These are phyloP conservation scores for Globisporangium irregulare DNA, from an alignment of 352 stramenopile genomes.

Conservation along the genomic window DNA sequence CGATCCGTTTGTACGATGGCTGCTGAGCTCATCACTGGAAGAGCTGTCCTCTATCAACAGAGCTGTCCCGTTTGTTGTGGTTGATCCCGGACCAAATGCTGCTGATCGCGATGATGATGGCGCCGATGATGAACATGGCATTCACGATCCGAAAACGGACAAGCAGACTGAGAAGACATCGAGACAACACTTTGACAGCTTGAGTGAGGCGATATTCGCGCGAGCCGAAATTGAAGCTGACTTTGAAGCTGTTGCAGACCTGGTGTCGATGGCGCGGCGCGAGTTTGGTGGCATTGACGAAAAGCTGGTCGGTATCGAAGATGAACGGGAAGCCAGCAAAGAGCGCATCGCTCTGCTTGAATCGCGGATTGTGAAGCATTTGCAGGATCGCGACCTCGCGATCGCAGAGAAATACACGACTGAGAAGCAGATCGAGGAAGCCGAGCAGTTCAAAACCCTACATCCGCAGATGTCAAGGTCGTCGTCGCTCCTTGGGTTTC, in stretches of 20 bases:
- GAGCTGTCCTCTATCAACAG: constrained; percentile 37
- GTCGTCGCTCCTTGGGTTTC: constrained; percentile 22
- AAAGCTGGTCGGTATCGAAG: constrained; percentile 34
- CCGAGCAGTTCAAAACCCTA: constrained; percentile 49
- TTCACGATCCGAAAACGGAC: background rate
- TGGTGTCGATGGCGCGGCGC: constrained; percentile 42
- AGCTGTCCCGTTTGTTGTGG: constrained; percentile 21
- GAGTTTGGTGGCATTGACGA: constrained; percentile 45
- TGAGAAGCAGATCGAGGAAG: constrained; percentile 60
- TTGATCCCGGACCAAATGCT: background rate
- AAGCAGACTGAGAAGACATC: constrained; percentile 9
- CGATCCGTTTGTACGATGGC: constrained; percentile 59
- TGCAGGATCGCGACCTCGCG: constrained; percentile 66
- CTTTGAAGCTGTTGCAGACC: constrained; percentile 41
- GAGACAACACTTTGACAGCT: background rate
- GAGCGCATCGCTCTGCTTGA: constrained; percentile 61
- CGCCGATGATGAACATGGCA: background rate
- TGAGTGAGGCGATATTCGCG: constrained; percentile 23
- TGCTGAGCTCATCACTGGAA: constrained; percentile 42
- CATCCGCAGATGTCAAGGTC: constrained; percentile 23
- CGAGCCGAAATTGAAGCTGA: constrained; percentile 47
- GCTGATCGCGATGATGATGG: background rate
- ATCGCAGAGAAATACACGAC: constrained; percentile 74
- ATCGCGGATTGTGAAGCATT: constrained; percentile 67
- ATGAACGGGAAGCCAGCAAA: constrained; percentile 39